Conservation (phyloP, 116 monocot genomes). For the Dioscorea cayenensis region DNA sequence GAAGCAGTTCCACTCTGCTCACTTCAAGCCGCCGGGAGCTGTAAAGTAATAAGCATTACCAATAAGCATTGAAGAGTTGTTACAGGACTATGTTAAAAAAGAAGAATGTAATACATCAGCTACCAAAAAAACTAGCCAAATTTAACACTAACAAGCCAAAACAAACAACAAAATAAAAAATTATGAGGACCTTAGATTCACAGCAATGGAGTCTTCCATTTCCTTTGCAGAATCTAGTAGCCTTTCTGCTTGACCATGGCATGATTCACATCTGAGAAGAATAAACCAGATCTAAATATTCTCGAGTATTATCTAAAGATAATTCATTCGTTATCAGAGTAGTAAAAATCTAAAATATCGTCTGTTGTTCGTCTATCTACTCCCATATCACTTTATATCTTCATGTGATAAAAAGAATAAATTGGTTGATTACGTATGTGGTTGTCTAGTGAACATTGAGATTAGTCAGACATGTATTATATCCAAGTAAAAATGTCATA, state of each 20-base stretch:
- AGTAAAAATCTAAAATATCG: no score
- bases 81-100: neutral
- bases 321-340: no score
- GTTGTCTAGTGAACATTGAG: no score
- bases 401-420: no score
- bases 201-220: slow-evolving; percentile 99
- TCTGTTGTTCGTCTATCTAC: no score
- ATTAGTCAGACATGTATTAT: no score
- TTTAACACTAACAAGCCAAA: slow-evolving; percentile 1
- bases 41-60: neutral
- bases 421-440: no score
- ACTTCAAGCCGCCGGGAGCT: slow-evolving; percentile 93
- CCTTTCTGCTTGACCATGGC: slow-evolving; percentile 96
- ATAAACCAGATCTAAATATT: slow-evolving; percentile 3
- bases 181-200: slow-evolving; percentile 69
- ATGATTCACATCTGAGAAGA: slow-evolving; percentile 84
- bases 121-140: neutral
- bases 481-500: no score
- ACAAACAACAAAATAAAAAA: neutral
- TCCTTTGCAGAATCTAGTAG: slow-evolving; percentile 97
- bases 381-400: no score
- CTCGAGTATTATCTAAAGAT: no score
- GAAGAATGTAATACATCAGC: neutral
- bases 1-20: slow-evolving; percentile 80
- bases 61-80: neutral